These are phyloP conservation scores for Zymoseptoria ardabiliae DNA, from an alignment of 2,329 filamentous ascomycete genomes.

Conservation along the genomic window DNA sequence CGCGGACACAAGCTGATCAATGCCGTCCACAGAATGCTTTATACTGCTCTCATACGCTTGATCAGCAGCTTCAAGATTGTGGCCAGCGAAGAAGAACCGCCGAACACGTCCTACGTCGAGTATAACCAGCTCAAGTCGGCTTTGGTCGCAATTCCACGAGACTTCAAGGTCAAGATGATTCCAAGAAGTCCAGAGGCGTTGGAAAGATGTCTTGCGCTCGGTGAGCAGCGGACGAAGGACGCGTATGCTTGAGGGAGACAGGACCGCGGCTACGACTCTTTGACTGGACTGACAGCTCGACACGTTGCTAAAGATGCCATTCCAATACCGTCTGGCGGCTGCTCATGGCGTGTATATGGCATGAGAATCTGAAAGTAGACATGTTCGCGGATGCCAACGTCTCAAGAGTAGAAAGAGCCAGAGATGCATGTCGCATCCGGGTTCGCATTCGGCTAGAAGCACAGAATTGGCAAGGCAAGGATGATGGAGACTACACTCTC, in stretches of 20 bases:
- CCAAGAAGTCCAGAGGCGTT: constrained; percentile 40
- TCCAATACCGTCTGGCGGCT: no score
- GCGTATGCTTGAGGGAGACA: constrained; percentile 36
- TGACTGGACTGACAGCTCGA: no score
- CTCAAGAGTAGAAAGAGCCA: no score
- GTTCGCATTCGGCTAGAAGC: no score
- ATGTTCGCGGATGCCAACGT: no score
- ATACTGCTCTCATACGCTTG: constrained; percentile 44
- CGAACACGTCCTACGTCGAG: constrained; percentile 56
- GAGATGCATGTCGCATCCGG: no score
- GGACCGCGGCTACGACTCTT: not conserved
- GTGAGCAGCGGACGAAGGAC: constrained; percentile 41
- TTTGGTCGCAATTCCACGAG: constrained; percentile 51
- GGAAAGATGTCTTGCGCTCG: constrained; percentile 36
- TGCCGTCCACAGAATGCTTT: constrained; percentile 34
- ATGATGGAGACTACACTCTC: no score
- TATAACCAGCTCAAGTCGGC: constrained; percentile 56
- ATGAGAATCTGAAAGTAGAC: no score
- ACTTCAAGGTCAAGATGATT: constrained; percentile 52
- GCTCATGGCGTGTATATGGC: no score
- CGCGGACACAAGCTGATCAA: constrained; percentile 9
- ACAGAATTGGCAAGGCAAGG: no score
- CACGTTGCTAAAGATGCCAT: no score
- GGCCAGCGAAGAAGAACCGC: constrained; percentile 42
- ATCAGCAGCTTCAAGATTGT: constrained; percentile 46